phyloP scores from a whole-genome alignment of 2,329 filamentous ascomycete species.

The Sclerotiophoma versabilis region DNA sequence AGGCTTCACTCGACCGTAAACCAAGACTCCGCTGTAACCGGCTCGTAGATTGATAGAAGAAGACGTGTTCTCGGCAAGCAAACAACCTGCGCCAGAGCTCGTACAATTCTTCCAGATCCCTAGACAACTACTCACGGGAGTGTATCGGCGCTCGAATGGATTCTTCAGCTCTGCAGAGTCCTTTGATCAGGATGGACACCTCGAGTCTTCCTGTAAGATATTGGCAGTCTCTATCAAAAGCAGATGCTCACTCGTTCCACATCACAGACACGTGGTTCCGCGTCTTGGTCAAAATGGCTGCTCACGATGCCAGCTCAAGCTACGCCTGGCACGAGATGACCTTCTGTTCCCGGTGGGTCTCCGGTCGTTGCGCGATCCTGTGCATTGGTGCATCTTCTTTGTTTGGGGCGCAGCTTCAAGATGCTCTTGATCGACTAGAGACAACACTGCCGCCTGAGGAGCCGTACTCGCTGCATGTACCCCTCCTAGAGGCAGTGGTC shows the following conservation, averaged over 20 bases:
- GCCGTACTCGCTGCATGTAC: slow-evolving; percentile 20
- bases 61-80: slow-evolving; percentile 33
- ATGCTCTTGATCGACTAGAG: slow-evolving; percentile 7
- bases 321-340: slow-evolving; percentile 31
- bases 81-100: slow-evolving; percentile 24
- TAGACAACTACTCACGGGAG: slow-evolving; percentile 10
- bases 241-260: background rate
- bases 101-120: slow-evolving; percentile 19
- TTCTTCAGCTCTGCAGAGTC: slow-evolving; percentile 20
- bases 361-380: slow-evolving; percentile 2
- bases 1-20: too few relatives aligned
- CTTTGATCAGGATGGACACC: slow-evolving; percentile 2
- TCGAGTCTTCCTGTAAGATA: slow-evolving; percentile 7
- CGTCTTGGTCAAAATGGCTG: slow-evolving; percentile 18
- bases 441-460: slow-evolving; percentile 1
- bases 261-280: slow-evolving; percentile 23
- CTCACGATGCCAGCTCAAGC: background rate
- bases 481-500: slow-evolving; percentile 23
- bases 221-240: accelerated
- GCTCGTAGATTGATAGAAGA: slow-evolving; percentile 1
- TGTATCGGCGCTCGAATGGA: slow-evolving; percentile 26
- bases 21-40: too few relatives aligned
- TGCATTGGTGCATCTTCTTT: slow-evolving; percentile 16
- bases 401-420: slow-evolving; percentile 13
- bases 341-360: slow-evolving; percentile 20